These are phyloP conservation scores for Ophiostoma montium DNA, from an alignment of 2,329 filamentous ascomycete genomes.

Conservation along the genomic window DNA sequence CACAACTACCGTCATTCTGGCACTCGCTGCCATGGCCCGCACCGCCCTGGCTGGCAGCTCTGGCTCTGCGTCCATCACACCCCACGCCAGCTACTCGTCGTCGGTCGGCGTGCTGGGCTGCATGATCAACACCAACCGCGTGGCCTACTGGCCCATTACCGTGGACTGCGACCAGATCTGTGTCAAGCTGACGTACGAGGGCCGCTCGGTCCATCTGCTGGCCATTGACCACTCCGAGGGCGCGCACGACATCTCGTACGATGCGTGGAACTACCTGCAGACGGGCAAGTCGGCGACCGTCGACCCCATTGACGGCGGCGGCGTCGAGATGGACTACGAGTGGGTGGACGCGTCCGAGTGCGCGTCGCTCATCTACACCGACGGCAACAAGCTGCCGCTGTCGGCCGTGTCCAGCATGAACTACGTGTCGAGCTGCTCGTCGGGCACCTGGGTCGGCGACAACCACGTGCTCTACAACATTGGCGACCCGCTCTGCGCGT, in stretches of 20 bases:
- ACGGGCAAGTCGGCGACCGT: constrained; percentile 33
- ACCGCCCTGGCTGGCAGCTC: constrained; percentile 3
- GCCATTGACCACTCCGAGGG: constrained; percentile 41
- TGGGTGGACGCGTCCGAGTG: constrained; percentile 34
- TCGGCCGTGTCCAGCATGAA: constrained; percentile 43
- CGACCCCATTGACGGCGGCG: constrained; percentile 33
- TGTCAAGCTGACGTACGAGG: constrained; percentile 35
- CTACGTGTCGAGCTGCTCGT: constrained; percentile 31
- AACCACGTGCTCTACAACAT: constrained; percentile 42
- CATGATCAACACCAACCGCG: constrained; percentile 45
- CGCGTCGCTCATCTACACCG: constrained; percentile 32
- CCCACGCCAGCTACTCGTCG: constrained; percentile 41
- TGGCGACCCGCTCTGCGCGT: constrained; percentile 33
- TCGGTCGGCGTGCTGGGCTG: constrained; percentile 45
- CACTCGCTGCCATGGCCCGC: constrained; percentile 10
- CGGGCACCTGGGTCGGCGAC: constrained; percentile 35
- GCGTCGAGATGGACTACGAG: constrained; percentile 36
- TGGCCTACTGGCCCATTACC: constrained; percentile 44
- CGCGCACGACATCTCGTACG: constrained; percentile 44
- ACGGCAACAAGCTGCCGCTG: constrained; percentile 36
- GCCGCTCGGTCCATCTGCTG: constrained; percentile 40
- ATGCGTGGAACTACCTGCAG: constrained; percentile 45
- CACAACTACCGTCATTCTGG: constrained; percentile 1
- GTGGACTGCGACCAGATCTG: constrained; percentile 43
- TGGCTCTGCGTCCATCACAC: constrained; percentile 28